Conservation (phyloP, 129 eudicot species). For the Heracleum sosnowskyi region DNA sequence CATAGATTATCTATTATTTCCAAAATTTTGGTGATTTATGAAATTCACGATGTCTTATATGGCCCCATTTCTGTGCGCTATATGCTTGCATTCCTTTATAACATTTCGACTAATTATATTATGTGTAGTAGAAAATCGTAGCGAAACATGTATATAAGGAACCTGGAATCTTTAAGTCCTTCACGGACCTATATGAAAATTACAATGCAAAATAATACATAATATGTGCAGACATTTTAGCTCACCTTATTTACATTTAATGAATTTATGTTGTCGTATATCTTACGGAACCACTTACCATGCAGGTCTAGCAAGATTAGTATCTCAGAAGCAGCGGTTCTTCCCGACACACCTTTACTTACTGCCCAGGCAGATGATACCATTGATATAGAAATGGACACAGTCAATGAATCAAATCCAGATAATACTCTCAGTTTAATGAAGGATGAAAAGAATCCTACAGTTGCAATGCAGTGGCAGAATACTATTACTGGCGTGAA, state of each 20-base stretch:
- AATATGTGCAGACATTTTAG: not conserved
- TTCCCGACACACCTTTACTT: not conserved
- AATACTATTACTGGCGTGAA: slow-evolving; percentile 15
- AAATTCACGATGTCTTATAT: not conserved
- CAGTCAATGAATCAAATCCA: not conserved
- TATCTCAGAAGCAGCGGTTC: slow-evolving; percentile 1
- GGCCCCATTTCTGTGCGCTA: not conserved
- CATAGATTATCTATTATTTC: not conserved
- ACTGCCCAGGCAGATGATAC: slow-evolving; percentile 8
- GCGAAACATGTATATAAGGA: not conserved
- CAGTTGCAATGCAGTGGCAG: slow-evolving; percentile 20
- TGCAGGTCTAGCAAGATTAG: slow-evolving; percentile 15
- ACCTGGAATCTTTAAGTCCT: not conserved
- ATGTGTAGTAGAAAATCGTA: not conserved
- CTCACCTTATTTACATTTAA: not conserved
- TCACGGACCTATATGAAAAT: not conserved
- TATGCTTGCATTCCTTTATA: not conserved
- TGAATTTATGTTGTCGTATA: not conserved
- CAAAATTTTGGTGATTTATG: not conserved
- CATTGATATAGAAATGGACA: slow-evolving; percentile 13
- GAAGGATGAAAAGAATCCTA: slow-evolving; percentile 1
- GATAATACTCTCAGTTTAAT: not conserved
- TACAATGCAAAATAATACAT: not conserved
- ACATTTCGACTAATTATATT: not conserved
- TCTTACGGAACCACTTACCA: slow-evolving; percentile 1